These are phyloP conservation scores for Cunninghamia lanceolata DNA, from an alignment of 75 land plant species.

Conservation along the genomic window DNA sequence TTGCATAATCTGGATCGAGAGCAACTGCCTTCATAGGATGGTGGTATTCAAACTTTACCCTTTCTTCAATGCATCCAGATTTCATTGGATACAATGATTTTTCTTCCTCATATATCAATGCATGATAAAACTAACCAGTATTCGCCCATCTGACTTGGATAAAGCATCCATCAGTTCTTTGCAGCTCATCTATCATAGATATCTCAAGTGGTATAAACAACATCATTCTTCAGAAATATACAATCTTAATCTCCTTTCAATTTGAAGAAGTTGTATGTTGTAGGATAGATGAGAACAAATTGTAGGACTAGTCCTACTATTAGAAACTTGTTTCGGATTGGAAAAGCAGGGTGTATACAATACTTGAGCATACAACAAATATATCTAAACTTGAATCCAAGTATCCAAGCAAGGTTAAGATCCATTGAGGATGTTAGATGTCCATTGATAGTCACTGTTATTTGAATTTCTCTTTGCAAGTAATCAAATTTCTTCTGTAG, in stretches of 20 bases:
- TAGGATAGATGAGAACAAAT: background rate
- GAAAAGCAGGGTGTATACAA: background rate
- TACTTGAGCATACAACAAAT: background rate
- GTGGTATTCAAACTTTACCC: slow-evolving; percentile 81
- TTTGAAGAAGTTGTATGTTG: background rate
- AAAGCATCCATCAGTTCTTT: background rate
- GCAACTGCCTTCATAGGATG: slow-evolving; percentile 97
- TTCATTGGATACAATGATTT: no score
- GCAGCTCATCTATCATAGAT: background rate
- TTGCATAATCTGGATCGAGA: slow-evolving; percentile 86
- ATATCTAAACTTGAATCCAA: background rate
- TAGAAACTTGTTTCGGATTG: background rate
- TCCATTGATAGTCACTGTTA: slow-evolving; percentile 44
- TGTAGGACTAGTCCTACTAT: background rate
- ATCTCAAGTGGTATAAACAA: background rate
- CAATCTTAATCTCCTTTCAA: background rate
- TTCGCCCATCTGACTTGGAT: background rate
- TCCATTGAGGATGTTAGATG: background rate
- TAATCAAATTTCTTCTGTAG: slow-evolving; percentile 71
- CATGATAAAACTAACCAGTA: no score
- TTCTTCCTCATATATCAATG: no score
- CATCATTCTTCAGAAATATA: background rate
- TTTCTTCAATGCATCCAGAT: no score
- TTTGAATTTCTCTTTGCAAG: slow-evolving; percentile 75
- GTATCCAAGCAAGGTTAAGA: background rate